Conservation (phyloP, 306 rosid genomes). For the Cicer yamashitae region DNA sequence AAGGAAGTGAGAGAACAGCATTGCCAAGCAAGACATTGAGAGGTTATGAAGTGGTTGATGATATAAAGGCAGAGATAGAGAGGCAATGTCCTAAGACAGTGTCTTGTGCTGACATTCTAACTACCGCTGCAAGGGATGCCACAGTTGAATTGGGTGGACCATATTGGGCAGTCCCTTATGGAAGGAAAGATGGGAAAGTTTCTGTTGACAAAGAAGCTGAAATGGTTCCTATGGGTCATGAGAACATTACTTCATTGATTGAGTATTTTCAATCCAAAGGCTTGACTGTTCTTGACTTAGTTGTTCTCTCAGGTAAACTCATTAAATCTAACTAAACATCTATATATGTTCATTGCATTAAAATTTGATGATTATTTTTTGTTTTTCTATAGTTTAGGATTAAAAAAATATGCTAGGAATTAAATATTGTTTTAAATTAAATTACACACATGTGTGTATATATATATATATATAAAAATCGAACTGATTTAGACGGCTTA, state of each 20-base stretch:
- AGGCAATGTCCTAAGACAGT: conserved; percentile 68
- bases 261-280: conserved; percentile 73
- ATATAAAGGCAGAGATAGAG: conserved; percentile 78
- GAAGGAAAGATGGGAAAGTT: conserved; percentile 71
- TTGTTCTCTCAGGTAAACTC: conserved; percentile 72
- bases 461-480: too few relatives aligned
- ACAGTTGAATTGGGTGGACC: conserved; percentile 70
- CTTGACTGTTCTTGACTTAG: conserved; percentile 65
- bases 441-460: too few relatives aligned
- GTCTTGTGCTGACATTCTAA: conserved; percentile 80
- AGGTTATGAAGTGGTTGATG: conserved; percentile 80
- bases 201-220: conserved; percentile 68
- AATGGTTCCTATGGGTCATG: conserved; percentile 69
- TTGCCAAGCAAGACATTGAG: conserved; percentile 71
- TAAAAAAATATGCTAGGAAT: too few relatives aligned
- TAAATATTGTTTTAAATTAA: too few relatives aligned
- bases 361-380: not conserved
- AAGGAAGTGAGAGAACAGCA: conserved; percentile 79
- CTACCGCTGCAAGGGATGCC: conserved; percentile 76
- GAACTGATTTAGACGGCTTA: too few relatives aligned
- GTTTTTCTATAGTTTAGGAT: too few relatives aligned
- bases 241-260: conserved; percentile 64
- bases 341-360: not conserved
- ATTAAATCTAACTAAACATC: not conserved
- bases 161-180: conserved; percentile 74